phyloP scores from a whole-genome alignment of 2,329 filamentous ascomycete genomes.

The Talaromyces verruculosus region DNA sequence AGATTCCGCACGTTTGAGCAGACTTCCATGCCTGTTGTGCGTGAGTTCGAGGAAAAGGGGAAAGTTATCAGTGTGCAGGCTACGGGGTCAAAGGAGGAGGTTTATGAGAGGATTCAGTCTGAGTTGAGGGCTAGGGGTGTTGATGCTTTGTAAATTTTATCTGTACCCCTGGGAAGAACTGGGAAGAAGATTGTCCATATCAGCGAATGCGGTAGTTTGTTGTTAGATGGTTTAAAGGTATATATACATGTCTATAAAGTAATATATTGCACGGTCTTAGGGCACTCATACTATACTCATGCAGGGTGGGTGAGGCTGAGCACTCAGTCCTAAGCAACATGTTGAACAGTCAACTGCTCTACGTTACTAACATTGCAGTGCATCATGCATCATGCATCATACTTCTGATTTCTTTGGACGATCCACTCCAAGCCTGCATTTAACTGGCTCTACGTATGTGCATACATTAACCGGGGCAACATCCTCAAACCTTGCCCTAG shows the following conservation, averaged over 20 bases:
- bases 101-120: slow-evolving; percentile 57
- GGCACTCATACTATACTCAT: too few relatives aligned
- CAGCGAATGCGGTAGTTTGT: neutral
- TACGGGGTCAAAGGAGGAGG: slow-evolving; percentile 64
- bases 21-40: slow-evolving; percentile 95
- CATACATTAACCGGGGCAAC: neutral
- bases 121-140: slow-evolving; percentile 47
- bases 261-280: neutral
- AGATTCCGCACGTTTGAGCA: slow-evolving; percentile 91
- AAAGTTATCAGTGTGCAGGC: slow-evolving; percentile 80
- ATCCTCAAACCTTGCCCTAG: neutral
- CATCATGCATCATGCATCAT: neutral
- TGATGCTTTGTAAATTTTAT: slow-evolving; percentile 21
- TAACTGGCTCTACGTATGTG: neutral
- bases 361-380: neutral
- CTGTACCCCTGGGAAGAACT: neutral
- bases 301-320: neutral
- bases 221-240: neutral
- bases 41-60: slow-evolving; percentile 73
- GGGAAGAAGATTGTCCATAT: neutral
- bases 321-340: neutral
- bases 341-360: neutral
- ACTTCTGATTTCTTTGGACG: neutral
- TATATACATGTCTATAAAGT: slow-evolving; percentile 8
- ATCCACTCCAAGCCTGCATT: neutral